A percentile compares a stretch with the other conserved stretches of the same genome.
These are phyloP conservation scores for Afroboletus lepidellus DNA, from an alignment of 1,284 basidiomycete species.

Conservation along the genomic window DNA sequence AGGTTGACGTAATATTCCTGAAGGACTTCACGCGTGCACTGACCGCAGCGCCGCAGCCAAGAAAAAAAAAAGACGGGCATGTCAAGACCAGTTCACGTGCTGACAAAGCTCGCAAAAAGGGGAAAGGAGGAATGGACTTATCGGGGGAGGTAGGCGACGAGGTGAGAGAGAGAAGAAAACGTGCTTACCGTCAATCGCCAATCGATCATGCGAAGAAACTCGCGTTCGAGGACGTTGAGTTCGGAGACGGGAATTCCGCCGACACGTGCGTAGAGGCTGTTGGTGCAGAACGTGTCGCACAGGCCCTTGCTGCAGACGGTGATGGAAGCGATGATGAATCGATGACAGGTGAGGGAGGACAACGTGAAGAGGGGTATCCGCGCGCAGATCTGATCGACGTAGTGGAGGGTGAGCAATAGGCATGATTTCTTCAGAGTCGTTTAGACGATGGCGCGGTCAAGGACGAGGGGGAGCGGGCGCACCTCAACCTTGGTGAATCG, in stretches of 20 bases:
- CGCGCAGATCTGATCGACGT: conserved; percentile 92
- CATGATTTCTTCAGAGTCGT: conserved; percentile 67
- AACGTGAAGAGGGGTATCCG: conserved; percentile 85
- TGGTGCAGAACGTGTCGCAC: conserved; percentile 92
- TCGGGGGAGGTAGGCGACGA: conserved; percentile 3
- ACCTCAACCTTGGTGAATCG: conserved; percentile 93
- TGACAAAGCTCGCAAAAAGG: conserved; percentile 15
- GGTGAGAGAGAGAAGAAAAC: conserved; percentile 22
- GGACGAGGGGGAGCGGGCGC: conserved; percentile 19
- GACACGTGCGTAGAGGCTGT: conserved; percentile 89
- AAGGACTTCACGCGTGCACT: conserved; percentile 79
- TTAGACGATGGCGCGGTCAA: background rate
- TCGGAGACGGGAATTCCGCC: conserved; percentile 89
- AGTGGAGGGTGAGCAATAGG: conserved; percentile 85
- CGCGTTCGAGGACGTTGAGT: conserved; percentile 89
- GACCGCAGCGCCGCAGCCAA: conserved; percentile 15
- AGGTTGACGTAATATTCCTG: conserved; percentile 86
- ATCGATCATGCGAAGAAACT: conserved; percentile 86
- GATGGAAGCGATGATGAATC: conserved; percentile 89
- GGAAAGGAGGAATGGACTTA: background rate
- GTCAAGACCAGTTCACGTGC: conserved; percentile 26
- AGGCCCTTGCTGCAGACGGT: conserved; percentile 87
- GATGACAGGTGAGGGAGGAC: conserved; percentile 92
- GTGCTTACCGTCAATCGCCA: conserved; percentile 87
- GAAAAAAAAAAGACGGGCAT: conserved; percentile 20